Evolutionary conservation across 2,329 filamentous ascomycete genomes (phyloP), one percentile per base, ranked within the genome.

Genomic region (Ceratocystis eucalypticola): DNA sequence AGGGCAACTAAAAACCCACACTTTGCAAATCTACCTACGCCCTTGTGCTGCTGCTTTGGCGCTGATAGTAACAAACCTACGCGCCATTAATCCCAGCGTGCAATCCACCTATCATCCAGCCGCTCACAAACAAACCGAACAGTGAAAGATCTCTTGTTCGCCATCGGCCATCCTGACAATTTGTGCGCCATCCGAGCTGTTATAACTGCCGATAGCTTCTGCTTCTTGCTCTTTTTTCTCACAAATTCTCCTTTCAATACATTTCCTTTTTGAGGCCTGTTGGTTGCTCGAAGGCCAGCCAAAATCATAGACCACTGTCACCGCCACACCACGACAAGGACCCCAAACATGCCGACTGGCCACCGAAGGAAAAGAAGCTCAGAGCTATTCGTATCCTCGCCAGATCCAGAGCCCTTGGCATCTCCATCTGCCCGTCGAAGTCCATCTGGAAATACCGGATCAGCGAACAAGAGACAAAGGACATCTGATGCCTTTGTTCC

Each of bases 281-380:
- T 41, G 37, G 10, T 15, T 41, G 37, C 10, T 41, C 10, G 4
- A 41, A 41, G 37, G 37, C 10, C 12, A 41, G 37, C 10, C 37
- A 41, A 41, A 41, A 41, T 15, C 37, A 41, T 41, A 41, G 3
- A 15, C 12, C 37, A 15, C 37, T 41, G 37, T 12, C 37, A 8
- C 30, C 28, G 28, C 5, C 8, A 37, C 28, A 17, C n/a, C 25
- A n/a, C 30, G 22, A 59, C 28, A 33, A n/a, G 2, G 5, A 20
- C 55, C n/a, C 28, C 28, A 37, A 59, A 37, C 55, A 59, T 63
- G 62, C n/a, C 62, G 20, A 30, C 62, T 44, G 28, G 41, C 33
- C 12, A 33, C 22, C 37, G 46, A 5, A 46, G 45, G 37, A 63
- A 63, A 63, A 63, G 62, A 41, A 59, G 55, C 55, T 59, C 55